Evolutionary conservation across 148 eudicot species (phyloP), one percentile per base, ranked within the genome.

Genomic region (Arctostaphylos glauca): DNA sequence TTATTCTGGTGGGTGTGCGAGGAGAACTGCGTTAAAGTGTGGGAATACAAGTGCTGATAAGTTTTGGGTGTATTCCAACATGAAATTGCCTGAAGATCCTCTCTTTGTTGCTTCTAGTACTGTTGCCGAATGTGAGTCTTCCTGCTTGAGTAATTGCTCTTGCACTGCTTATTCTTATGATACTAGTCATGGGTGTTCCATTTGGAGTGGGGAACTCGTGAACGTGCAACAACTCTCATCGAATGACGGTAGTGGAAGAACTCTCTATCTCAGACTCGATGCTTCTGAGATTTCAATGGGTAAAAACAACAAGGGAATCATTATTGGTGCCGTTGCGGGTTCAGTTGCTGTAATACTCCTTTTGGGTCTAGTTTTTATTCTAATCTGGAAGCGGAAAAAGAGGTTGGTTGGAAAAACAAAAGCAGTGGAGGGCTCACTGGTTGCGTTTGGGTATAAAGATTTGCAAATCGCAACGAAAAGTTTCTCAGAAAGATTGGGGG

Each of bases 401-500:
- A 77, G 78, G 25, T 85, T 55, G 6, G 10, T 21, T 56, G 55
- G 66, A n/a, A n/a, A 60, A 14, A 64, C 82, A 4, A 85, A 81
- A 66, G 84, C 84, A 2, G 85, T 86, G 16, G 92, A 89, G 76
- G 94, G 92, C 12, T 84, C 88, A 7, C 78, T 90, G 55, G 83
- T 88, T 70, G 89, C 94, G 2, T 92, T 91, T 80, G 81, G 84
- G 5, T 92, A 87, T 76, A 87, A 59, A 78, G 92, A 92, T 66
- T 56, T 92, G 81, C 92, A 90, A 80, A 70, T 14, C 50, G 92
- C 88, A 12, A 91, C 95, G 3, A 88, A 87, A 81, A 90, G 87
- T 49, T 92, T 92, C 83, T 88, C 93, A 19, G 83, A 89, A 46
- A 91, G 86, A 74, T 74, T 92, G 21, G 95, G 95, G 2, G 89